phyloP scores from a whole-genome alignment of 352 stramenopile genomes.

The Globisporangium cystogenes region DNA sequence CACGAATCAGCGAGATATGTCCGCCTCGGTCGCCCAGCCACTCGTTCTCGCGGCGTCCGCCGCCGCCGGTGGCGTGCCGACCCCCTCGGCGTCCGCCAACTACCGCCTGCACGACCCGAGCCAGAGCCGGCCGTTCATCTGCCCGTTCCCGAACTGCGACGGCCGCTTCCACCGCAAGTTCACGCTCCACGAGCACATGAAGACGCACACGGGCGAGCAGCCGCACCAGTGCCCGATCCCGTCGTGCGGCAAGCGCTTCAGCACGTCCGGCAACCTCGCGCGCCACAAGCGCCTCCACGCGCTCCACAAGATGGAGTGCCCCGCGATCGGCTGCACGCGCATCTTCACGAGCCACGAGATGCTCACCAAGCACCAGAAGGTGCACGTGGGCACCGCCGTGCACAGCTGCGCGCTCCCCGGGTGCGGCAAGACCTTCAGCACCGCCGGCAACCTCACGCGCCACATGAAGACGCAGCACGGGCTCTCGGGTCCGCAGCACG shows the following conservation, averaged over 20 bases:
- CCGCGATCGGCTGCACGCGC: slow-evolving; percentile 4
- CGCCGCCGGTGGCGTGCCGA: neutral
- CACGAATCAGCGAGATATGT: too few relatives aligned
- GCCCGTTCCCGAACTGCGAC: slow-evolving; percentile 17
- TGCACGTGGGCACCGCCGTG: slow-evolving; percentile 11
- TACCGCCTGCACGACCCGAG: slow-evolving; percentile 4
- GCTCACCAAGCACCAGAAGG: slow-evolving; percentile 9
- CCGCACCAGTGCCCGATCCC: slow-evolving; percentile 29
- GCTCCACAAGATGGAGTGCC: slow-evolving; percentile 7
- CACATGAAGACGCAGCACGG: slow-evolving; percentile 61
- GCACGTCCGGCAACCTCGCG: slow-evolving; percentile 24
- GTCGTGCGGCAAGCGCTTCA: slow-evolving; percentile 28
- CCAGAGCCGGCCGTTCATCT: slow-evolving; percentile 5
- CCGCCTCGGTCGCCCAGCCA: too few relatives aligned
- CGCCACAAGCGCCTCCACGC: slow-evolving; percentile 22
- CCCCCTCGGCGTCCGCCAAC: neutral
- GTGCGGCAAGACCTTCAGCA: slow-evolving; percentile 61
- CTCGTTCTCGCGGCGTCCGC: neutral
- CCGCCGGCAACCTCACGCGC: slow-evolving; percentile 49
- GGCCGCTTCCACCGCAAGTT: slow-evolving; percentile 65
- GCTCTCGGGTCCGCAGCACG: slow-evolving; percentile 8
- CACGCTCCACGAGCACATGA: slow-evolving; percentile 65
- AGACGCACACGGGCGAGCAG: slow-evolving; percentile 75
- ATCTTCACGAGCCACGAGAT: slow-evolving; percentile 9
- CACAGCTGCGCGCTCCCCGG: slow-evolving; percentile 21